Conservation (phyloP, 2,329 filamentous ascomycete genomes). For the Paecilomyces sp. region DNA sequence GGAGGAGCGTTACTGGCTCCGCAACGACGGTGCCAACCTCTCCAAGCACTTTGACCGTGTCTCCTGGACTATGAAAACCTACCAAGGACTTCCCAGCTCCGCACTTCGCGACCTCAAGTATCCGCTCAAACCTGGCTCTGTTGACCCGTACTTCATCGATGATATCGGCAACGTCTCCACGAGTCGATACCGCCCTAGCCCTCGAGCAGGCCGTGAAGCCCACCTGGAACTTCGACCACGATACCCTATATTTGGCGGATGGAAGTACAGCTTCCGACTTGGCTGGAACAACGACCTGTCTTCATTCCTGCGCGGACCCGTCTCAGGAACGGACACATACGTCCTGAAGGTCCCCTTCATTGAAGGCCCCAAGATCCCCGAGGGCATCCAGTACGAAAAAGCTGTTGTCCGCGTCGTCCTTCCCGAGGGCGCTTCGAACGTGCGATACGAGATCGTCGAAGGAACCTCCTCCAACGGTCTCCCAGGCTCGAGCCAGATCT, state of each 20-base stretch:
- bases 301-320: slow-evolving; percentile 61
- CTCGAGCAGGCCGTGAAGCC: slow-evolving; percentile 65
- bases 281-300: slow-evolving; percentile 89
- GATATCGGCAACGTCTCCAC: slow-evolving; percentile 97
- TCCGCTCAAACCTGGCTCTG: slow-evolving; percentile 69
- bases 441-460: slow-evolving; percentile 62
- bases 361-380: slow-evolving; percentile 77
- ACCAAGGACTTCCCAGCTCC: slow-evolving; percentile 67
- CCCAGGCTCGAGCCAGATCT: slow-evolving; percentile 50
- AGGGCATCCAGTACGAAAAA: slow-evolving; percentile 80
- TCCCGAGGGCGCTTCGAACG: slow-evolving; percentile 74
- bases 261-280: slow-evolving; percentile 96
- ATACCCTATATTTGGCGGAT: slow-evolving; percentile 93
- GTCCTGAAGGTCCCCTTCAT: slow-evolving; percentile 87
- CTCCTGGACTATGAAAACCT: slow-evolving; percentile 64
- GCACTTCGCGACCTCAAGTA: slow-evolving; percentile 78
- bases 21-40: slow-evolving; percentile 77
- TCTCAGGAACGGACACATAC: slow-evolving; percentile 59
- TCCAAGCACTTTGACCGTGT: slow-evolving; percentile 67
- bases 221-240: slow-evolving; percentile 83
- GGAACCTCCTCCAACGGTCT: slow-evolving; percentile 60
- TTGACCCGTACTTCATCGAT: slow-evolving; percentile 90
- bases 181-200: slow-evolving; percentile 64
- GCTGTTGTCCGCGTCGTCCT: slow-evolving; percentile 76
- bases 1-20: slow-evolving; percentile 86